Conservation (phyloP, 2,329 filamentous ascomycete species). For the Coniochaeta pulveracea region DNA sequence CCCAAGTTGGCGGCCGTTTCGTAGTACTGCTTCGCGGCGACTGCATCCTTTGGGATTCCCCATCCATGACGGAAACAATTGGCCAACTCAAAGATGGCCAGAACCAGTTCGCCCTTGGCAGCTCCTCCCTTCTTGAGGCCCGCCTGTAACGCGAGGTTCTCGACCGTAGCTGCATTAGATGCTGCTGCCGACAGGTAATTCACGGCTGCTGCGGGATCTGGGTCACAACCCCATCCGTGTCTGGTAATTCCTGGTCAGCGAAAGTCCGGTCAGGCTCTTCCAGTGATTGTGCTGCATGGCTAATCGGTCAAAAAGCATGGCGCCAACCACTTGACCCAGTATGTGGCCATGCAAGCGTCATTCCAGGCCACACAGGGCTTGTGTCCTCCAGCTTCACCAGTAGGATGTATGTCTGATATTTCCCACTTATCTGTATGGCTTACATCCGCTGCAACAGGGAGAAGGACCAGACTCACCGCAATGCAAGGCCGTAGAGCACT, state of each 20-base stretch:
- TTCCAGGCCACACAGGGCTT: no score
- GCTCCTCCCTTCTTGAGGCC: conserved; percentile 88
- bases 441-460: no score
- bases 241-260: conserved; percentile 30
- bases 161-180: conserved; percentile 78
- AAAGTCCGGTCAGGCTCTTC: no score
- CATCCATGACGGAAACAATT: conserved; percentile 92
- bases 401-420: no score
- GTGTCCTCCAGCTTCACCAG: no score
- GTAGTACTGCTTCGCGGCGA: conserved; percentile 88
- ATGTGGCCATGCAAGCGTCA: not conserved
- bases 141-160: conserved; percentile 72
- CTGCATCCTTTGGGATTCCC: conserved; percentile 77
- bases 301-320: no score
- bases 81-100: conserved; percentile 91
- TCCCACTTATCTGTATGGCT: no score
- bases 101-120: conserved; percentile 89
- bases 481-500: conserved; percentile 85
- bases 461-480: conserved; percentile 48
- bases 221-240: conserved; percentile 83
- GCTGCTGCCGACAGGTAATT: conserved; percentile 81
- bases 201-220: conserved; percentile 63
- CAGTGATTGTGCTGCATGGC: no score
- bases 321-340: no score
- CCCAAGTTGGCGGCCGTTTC: conserved; percentile 95